Conservation (phyloP, 495 filamentous ascomycete species). For the Letharia columbiana region DNA sequence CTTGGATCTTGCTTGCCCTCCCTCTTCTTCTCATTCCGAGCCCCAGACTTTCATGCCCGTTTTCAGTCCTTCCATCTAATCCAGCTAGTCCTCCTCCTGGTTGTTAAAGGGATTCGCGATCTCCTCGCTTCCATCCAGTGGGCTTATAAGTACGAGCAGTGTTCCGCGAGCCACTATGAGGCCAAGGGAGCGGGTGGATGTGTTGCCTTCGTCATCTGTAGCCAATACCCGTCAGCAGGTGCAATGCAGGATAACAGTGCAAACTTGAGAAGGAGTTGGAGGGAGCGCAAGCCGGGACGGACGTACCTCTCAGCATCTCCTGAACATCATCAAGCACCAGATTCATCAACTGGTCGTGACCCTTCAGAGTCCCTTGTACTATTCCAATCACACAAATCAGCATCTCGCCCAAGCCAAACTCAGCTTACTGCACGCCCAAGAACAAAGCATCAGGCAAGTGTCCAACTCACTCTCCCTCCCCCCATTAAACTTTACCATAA, state of each 20-base stretch:
- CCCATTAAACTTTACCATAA: constrained; percentile 92
- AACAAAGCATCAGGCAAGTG: not conserved
- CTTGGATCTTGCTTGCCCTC: not conserved
- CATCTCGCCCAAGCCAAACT: too few species aligned
- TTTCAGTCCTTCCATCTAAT: not conserved
- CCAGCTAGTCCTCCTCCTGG: constrained; percentile 43
- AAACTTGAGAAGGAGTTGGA: constrained; percentile 9
- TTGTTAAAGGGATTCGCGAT: constrained; percentile 89
- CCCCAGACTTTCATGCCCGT: not conserved
- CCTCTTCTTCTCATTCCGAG: not conserved
- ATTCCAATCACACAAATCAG: constrained; percentile 11
- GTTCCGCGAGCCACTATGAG: constrained; percentile 90
- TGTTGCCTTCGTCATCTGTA: constrained; percentile 85
- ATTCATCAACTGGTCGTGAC: constrained; percentile 96
- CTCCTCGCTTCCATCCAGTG: constrained; percentile 87
- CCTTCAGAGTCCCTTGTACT: constrained; percentile 87
- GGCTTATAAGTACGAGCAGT: constrained; percentile 82
- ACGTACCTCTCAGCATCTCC: constrained; percentile 74
- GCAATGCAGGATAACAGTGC: not conserved
- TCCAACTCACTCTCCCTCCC: constrained; percentile 70
- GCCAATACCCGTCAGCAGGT: not conserved
- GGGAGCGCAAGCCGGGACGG: constrained; percentile 12
- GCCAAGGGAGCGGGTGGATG: constrained; percentile 72
- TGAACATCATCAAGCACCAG: constrained; percentile 90
- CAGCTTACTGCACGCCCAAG: not conserved